phyloP scores from a whole-genome alignment of 495 filamentous ascomycete species.

The Penicillium odoratum region DNA sequence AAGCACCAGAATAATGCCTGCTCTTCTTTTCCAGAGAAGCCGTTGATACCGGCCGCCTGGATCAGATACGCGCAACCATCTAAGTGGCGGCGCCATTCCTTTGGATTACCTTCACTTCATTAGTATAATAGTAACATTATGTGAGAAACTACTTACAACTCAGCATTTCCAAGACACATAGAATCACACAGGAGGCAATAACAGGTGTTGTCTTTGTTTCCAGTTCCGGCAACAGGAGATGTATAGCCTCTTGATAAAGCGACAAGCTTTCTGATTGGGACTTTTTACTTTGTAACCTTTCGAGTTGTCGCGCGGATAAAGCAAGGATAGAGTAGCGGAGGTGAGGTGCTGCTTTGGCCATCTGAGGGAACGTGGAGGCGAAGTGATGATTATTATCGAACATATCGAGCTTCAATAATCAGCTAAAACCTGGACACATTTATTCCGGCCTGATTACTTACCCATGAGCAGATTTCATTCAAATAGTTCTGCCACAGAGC shows the following conservation, averaged over 20 bases:
- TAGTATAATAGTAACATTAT: not conserved
- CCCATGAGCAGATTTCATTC: constrained; percentile 44
- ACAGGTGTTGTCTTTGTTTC: constrained; percentile 39
- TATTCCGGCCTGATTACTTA: constrained; percentile 7
- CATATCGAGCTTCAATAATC: constrained; percentile 40
- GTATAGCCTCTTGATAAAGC: constrained; percentile 46
- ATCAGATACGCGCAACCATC: constrained; percentile 48
- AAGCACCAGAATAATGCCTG: constrained; percentile 51
- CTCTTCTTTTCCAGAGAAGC: constrained; percentile 41
- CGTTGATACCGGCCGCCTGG: constrained; percentile 38
- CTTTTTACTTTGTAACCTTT: constrained; percentile 36
- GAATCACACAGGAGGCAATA: constrained; percentile 42
- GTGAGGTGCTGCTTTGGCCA: constrained; percentile 39
- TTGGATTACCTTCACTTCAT: constrained; percentile 28
- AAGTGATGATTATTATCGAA: constrained; percentile 48
- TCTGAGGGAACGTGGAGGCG: constrained; percentile 39
- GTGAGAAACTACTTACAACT: constrained; percentile 26
- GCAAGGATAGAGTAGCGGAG: constrained; percentile 45
- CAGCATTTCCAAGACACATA: constrained; percentile 46
- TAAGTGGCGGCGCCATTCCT: constrained; percentile 48
- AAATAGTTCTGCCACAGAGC: constrained; percentile 45
- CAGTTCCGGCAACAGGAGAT: constrained; percentile 38
- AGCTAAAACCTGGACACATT: not conserved
- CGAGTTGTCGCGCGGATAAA: constrained; percentile 46
- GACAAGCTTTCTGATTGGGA: constrained; percentile 42